Evolutionary conservation across 2,329 filamentous ascomycete genomes (phyloP), one percentile per base, ranked within the genome.

Genomic region (Microascus cirrosus): DNA sequence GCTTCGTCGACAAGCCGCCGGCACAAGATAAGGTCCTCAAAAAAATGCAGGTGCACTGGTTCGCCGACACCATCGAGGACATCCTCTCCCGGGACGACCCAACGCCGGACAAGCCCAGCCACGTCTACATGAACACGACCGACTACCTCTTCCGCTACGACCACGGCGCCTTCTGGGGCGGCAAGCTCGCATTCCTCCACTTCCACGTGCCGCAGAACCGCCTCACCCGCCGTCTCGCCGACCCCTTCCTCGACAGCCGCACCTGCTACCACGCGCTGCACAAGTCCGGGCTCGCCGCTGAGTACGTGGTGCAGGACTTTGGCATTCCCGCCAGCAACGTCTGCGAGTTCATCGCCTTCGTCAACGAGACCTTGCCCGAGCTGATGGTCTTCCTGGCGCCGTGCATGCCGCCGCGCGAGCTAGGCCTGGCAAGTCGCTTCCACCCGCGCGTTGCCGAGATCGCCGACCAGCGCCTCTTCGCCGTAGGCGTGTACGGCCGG

Each of bases 141-240:
- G 71, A 88, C 65, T 89, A 89, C 68, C 79, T 89, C 60, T 89
- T 89, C 70, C 80, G 85, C 13, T 88, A 86, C 70, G 84, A 89
- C 66, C 78, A 85, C 42, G 85, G 83, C 53, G 83, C 79, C 2
- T 88, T 88, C 70, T 89, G 85, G 85, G 81, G 81, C 3, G 85
- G 80, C 12, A 71, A 71, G 28, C 81, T 83, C 58, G 81, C 83
- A 1, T 87, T 85, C 69, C 68, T 72, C 20, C 87, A 87, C 68
- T 87, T 87, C 67, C 65, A 77, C 45, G 79, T 77, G 1, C 85
- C 85, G 0, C 87, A 87, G 69, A 88, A 85, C 71, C 74, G 77
- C 39, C 67, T 81, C 62, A 87, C 84, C 0, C 77, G 85, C 22
- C 79, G 74, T 65, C 67, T 80, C 18, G 72, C 87, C 4, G 80